Percentiles rank a stretch among this genome's conserved stretches.
Conservation (phyloP, 345 rosid species). For the Nephelium lappaceum region DNA sequence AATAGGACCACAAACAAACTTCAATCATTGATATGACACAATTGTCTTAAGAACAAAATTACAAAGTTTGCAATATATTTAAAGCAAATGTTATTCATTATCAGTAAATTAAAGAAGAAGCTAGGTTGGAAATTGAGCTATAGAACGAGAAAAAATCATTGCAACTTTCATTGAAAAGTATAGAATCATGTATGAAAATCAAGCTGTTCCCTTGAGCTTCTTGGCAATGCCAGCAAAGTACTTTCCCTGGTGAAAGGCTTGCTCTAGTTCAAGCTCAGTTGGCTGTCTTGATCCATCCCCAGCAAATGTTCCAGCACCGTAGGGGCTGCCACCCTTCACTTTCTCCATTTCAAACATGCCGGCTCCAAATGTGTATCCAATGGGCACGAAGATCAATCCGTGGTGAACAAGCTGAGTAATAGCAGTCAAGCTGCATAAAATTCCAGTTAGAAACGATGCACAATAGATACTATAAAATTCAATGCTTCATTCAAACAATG, state of each 20-base stretch:
- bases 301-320: conserved; percentile 71
- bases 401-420: conserved; percentile 77
- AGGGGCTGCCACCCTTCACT: conserved; percentile 77
- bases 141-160: background rate
- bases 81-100: conserved; percentile 11
- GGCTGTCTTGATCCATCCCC: conserved; percentile 78
- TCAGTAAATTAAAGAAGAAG: background rate
- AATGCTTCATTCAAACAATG: no score
- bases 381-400: conserved; percentile 73
- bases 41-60: conserved; percentile 11
- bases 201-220: conserved; percentile 58
- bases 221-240: conserved; percentile 58
- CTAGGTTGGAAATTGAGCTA: background rate
- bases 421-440: conserved; percentile 58
- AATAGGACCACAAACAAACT: background rate
- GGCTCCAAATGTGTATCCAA: conserved; percentile 70
- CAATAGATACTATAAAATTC: background rate
- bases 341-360: conserved; percentile 75
- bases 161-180: background rate
- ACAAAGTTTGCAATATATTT: background rate
- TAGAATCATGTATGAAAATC: conserved; percentile 16
- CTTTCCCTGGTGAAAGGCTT: conserved; percentile 79
- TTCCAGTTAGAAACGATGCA: background rate
- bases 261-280: conserved; percentile 59
- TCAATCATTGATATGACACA: background rate